phyloP scores from a whole-genome alignment of 331 rosid genomes.

The Arachis monticola region DNA sequence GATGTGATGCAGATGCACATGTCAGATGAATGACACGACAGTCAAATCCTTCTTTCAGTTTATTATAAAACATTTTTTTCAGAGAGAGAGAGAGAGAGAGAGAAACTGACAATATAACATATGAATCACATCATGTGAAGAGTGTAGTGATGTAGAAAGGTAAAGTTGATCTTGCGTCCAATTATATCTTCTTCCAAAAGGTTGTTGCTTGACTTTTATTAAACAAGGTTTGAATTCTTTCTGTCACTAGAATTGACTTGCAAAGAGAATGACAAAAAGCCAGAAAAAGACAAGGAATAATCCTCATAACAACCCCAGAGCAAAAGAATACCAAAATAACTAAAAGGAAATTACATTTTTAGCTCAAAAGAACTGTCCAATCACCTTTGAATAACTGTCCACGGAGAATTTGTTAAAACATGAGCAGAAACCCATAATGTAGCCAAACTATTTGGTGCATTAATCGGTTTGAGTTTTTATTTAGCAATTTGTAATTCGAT shows the following conservation, averaged over 20 bases:
- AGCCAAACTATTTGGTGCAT: slow-evolving; percentile 6
- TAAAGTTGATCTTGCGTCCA: slow-evolving; percentile 9
- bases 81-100: too few species aligned
- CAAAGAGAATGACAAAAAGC: background rate
- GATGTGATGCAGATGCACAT: background rate
- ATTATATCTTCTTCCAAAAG: background rate
- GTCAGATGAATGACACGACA: background rate
- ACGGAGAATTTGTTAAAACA: background rate
- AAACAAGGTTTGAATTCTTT: slow-evolving; percentile 1
- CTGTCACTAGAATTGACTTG: background rate
- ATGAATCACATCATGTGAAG: too few species aligned
- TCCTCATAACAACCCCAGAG: background rate
- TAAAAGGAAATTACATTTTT: background rate
- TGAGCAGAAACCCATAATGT: background rate
- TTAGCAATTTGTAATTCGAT: slow-evolving; percentile 11
- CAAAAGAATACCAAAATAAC: background rate
- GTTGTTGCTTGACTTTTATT: background rate
- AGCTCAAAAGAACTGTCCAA: background rate
- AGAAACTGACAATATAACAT: background rate
- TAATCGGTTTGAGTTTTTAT: background rate
- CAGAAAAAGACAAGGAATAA: background rate
- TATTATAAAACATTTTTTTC: background rate
- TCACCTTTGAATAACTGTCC: background rate
- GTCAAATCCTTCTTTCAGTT: slow-evolving; percentile 8
- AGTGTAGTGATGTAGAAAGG: slow-evolving; percentile 3